Evolutionary conservation across 164 flowering plant genomes (phyloP).

Genomic region (Vitis riparia): DNA sequence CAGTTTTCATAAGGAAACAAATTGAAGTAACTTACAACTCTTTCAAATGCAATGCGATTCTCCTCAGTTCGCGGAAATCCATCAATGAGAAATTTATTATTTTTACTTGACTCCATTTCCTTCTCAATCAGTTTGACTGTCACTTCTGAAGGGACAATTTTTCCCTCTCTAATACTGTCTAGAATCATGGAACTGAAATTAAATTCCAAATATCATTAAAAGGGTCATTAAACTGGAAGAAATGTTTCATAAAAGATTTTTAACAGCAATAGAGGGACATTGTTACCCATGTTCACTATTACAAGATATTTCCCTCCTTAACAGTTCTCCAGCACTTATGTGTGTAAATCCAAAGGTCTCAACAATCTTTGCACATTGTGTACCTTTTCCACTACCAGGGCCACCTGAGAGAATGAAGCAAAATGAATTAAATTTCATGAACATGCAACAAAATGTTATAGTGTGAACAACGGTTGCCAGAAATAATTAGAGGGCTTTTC

Average conservation of each 20-base stretch:
- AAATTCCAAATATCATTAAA: conserved; percentile 7
- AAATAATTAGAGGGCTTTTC: too few species aligned
- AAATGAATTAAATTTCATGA: neutral
- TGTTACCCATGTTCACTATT: conserved; percentile 67
- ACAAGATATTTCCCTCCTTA: conserved; percentile 71
- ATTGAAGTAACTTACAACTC: conserved; percentile 57
- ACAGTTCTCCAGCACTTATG: conserved; percentile 88
- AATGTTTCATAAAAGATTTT: neutral
- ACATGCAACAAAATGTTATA: neutral
- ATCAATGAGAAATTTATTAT: conserved; percentile 78
- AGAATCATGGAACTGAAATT: conserved; percentile 72
- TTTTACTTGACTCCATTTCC: conserved; percentile 65
- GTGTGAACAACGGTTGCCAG: too few species aligned
- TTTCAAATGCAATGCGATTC: conserved; percentile 84
- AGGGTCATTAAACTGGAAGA: neutral
- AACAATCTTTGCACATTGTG: conserved; percentile 77
- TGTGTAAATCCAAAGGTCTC: conserved; percentile 77
- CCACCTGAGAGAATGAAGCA: conserved; percentile 57
- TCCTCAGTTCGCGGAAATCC: conserved; percentile 96
- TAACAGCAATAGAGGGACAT: neutral
- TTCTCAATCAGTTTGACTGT: conserved; percentile 70
- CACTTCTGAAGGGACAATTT: conserved; percentile 87
- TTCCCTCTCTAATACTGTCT: conserved; percentile 74
- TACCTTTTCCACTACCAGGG: conserved; percentile 97
- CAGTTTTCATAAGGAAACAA: neutral